Evolutionary conservation across 331 rosid species (phyloP).

Genomic region (Acacia concinna): DNA sequence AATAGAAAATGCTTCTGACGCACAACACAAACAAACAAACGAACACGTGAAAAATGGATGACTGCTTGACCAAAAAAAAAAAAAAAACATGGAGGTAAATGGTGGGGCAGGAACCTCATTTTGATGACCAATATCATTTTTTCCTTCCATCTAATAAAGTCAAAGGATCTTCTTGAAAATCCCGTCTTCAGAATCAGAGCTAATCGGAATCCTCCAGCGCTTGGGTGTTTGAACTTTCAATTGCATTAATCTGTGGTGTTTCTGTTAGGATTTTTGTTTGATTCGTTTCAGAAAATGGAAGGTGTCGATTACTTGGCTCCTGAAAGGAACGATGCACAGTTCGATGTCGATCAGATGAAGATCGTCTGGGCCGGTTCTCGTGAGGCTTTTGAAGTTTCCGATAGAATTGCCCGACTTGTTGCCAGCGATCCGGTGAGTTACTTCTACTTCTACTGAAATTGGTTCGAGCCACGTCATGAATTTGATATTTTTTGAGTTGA

Average conservation of each 20-base stretch:
- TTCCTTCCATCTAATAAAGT: not conserved
- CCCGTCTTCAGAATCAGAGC: not conserved
- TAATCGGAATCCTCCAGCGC: not conserved
- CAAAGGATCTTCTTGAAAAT: not conserved
- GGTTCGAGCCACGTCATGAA: not conserved
- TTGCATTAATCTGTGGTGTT: not conserved
- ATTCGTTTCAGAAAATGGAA: slow-evolving; percentile 33
- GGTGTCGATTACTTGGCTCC: slow-evolving; percentile 72
- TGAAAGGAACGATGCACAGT: slow-evolving; percentile 76
- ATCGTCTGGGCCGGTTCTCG: slow-evolving; percentile 93
- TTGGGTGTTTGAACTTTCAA: not conserved
- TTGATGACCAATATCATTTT: not conserved
- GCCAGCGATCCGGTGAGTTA: slow-evolving; percentile 83
- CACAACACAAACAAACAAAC: too few relatives aligned
- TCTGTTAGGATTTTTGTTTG: not conserved
- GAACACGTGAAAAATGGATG: not conserved
- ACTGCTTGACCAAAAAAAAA: too few relatives aligned
- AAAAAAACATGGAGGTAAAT: not conserved
- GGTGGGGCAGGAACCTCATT: not conserved
- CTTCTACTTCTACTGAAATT: not conserved
- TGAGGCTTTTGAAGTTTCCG: slow-evolving; percentile 65
- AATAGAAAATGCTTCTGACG: not conserved
- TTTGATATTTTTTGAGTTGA: not conserved
- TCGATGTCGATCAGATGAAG: slow-evolving; percentile 90
- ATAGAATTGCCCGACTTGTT: slow-evolving; percentile 82